Evolutionary conservation across 192 early-diverging fungal species (phyloP).

Genomic region (Phycomyces blakesleeanus): DNA sequence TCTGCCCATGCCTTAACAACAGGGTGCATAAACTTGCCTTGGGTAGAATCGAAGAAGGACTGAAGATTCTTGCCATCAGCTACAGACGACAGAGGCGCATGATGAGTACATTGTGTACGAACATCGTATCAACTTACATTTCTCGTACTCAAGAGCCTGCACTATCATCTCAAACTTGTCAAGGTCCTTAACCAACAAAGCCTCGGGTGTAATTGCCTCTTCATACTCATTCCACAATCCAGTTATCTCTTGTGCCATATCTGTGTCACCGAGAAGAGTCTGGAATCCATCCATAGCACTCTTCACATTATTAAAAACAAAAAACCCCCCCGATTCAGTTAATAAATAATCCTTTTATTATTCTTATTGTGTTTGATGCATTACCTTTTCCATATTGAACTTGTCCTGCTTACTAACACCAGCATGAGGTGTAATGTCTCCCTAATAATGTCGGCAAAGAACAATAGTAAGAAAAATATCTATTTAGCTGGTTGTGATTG

Average conservation of each 20-base stretch:
- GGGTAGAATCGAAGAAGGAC: conserved; percentile 78
- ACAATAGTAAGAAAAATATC: not conserved
- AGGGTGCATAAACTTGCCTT: conserved; percentile 80
- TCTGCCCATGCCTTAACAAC: conserved; percentile 79
- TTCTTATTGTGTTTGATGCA: conserved; percentile 29
- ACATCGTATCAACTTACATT: conserved; percentile 42
- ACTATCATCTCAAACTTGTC: conserved; percentile 98
- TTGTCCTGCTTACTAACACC: conserved; percentile 80
- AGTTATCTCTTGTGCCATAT: conserved; percentile 66
- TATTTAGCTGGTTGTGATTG: too few species aligned
- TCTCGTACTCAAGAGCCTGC: conserved; percentile 88
- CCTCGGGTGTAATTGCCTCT: conserved; percentile 65
- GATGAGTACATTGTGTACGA: not conserved
- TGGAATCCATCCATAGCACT: conserved; percentile 64
- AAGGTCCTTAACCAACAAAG: conserved; percentile 81
- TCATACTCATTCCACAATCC: conserved; percentile 88
- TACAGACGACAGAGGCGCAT: conserved; percentile 11
- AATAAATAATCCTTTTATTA: too few species aligned
- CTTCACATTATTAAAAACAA: too few species aligned
- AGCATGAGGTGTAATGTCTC: conserved; percentile 87
- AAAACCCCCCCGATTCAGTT: too few species aligned
- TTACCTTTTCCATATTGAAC: conserved; percentile 59
- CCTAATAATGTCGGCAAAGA: conserved; percentile 36
- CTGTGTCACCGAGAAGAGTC: conserved; percentile 48
- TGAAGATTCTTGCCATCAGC: conserved; percentile 60